Conservation (phyloP, 768 basidiomycete genomes). For the Lepiota brunneoincarnata region DNA sequence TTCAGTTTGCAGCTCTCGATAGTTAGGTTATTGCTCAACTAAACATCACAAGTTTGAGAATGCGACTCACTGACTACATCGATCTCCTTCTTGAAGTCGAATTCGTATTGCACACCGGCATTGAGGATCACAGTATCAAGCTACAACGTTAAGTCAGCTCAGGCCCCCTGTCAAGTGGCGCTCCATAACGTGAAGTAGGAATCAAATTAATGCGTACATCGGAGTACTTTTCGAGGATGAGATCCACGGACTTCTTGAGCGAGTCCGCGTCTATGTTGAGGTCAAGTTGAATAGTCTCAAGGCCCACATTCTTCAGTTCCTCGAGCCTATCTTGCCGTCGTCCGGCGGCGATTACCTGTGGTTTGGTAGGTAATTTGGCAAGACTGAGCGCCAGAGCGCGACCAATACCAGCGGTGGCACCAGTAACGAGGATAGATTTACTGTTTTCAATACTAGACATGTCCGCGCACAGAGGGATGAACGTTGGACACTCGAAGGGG, state of each 20-base stretch:
- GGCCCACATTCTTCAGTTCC: slow-evolving; percentile 37
- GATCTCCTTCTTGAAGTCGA: slow-evolving; percentile 42
- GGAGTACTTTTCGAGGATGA: slow-evolving; percentile 42
- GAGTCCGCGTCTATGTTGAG: slow-evolving; percentile 33
- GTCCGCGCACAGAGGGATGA: not conserved
- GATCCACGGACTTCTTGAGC: slow-evolving; percentile 39
- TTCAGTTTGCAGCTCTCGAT: slow-evolving; percentile 41
- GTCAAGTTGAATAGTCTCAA: slow-evolving; percentile 44
- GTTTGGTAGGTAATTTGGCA: slow-evolving; percentile 42
- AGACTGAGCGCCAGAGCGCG: slow-evolving; percentile 52
- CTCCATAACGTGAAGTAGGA: not conserved
- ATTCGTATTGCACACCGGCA: slow-evolving; percentile 51
- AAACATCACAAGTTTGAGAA: not conserved
- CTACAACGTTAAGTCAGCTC: slow-evolving; percentile 24
- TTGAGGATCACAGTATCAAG: slow-evolving; percentile 53
- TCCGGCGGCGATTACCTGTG: slow-evolving; percentile 49
- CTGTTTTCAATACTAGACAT: slow-evolving; percentile 41
- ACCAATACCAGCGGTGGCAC: slow-evolving; percentile 60
- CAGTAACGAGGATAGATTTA: slow-evolving; percentile 51
- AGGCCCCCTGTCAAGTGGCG: not conserved
- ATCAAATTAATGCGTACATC: slow-evolving; percentile 31
- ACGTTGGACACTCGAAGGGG: not conserved
- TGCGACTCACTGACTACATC: slow-evolving; percentile 29
- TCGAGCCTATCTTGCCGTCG: slow-evolving; percentile 53
- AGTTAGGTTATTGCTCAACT: not conserved